These are phyloP conservation scores for Chalciporus sphaerocephalus DNA, from an alignment of 768 basidiomycete genomes.

Conservation along the genomic window DNA sequence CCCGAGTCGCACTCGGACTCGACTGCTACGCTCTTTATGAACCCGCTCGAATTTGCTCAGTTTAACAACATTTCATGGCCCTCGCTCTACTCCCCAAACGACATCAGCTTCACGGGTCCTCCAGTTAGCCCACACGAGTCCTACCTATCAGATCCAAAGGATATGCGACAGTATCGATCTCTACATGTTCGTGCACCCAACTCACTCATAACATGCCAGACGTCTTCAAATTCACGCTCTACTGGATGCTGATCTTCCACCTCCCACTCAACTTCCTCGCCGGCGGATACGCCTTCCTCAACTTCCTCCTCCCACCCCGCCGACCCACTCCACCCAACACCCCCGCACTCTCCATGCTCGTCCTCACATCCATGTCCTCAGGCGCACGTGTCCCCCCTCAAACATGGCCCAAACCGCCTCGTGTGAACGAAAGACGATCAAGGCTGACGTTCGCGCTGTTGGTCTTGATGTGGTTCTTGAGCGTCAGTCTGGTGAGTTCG, in stretches of 20 bases:
- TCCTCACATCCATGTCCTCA: background rate
- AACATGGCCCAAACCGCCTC: conserved; percentile 13
- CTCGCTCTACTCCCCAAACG: conserved; percentile 37
- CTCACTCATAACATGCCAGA: conserved; percentile 22
- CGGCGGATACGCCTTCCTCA: conserved; percentile 40
- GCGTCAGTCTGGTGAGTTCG: conserved; percentile 34
- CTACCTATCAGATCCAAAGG: conserved; percentile 34
- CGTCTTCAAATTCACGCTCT: conserved; percentile 44
- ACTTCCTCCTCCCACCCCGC: conserved; percentile 37
- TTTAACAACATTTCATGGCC: conserved; percentile 31
- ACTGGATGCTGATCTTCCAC: conserved; percentile 46
- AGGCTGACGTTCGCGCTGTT: conserved; percentile 38
- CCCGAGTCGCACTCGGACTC: background rate
- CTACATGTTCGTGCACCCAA: background rate
- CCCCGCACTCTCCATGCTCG: background rate
- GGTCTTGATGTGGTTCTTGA: conserved; percentile 36
- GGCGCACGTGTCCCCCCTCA: background rate
- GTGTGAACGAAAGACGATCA: conserved; percentile 35
- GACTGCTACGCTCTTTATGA: background rate
- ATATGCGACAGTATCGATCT: conserved; percentile 18
- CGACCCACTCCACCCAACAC: conserved; percentile 7
- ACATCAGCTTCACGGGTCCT: conserved; percentile 26
- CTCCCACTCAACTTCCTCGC: conserved; percentile 38
- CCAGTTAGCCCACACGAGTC: conserved; percentile 31
- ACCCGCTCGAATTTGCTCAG: background rate